phyloP scores from a whole-genome alignment of 2,329 filamentous ascomycete genomes.

The Lachnellula occidentalis region DNA sequence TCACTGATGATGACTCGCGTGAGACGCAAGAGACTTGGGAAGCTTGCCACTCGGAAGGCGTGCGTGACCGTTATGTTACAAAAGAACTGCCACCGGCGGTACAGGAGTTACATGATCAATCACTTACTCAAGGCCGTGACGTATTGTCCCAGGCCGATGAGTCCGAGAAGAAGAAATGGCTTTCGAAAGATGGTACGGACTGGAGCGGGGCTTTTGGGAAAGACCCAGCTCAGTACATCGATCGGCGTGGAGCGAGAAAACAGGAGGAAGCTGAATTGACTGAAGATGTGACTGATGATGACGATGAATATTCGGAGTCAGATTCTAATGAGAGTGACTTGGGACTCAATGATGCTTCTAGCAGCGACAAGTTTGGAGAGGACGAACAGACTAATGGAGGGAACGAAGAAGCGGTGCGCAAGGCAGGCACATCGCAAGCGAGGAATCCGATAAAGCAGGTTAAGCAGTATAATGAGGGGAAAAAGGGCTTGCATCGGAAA shows the following conservation, averaged over 20 bases:
- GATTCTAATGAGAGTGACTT: constrained; percentile 38
- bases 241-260: constrained; percentile 5
- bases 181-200: constrained; percentile 73
- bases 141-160: constrained; percentile 67
- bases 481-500: constrained; percentile 73
- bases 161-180: constrained; percentile 71
- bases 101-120: constrained; percentile 74
- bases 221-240: constrained; percentile 50
- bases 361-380: constrained; percentile 3
- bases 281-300: constrained; percentile 17
- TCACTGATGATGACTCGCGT: constrained; percentile 79
- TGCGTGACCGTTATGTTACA: constrained; percentile 64
- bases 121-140: constrained; percentile 72
- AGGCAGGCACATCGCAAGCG: constrained; percentile 14
- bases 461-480: constrained; percentile 61
- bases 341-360: constrained; percentile 51
- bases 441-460: constrained; percentile 51
- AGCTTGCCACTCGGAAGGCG: constrained; percentile 81
- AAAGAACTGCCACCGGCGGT: constrained; percentile 68
- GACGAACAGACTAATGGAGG: neutral
- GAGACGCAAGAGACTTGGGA: constrained; percentile 97
- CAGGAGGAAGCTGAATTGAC: constrained; percentile 9
- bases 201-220: constrained; percentile 84
- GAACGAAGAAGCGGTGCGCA: neutral
- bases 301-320: constrained; percentile 22